Evolutionary conservation across 1,284 basidiomycete genomes (phyloP), one percentile per base, ranked within the genome.

Genomic region (Mycena sp.): DNA sequence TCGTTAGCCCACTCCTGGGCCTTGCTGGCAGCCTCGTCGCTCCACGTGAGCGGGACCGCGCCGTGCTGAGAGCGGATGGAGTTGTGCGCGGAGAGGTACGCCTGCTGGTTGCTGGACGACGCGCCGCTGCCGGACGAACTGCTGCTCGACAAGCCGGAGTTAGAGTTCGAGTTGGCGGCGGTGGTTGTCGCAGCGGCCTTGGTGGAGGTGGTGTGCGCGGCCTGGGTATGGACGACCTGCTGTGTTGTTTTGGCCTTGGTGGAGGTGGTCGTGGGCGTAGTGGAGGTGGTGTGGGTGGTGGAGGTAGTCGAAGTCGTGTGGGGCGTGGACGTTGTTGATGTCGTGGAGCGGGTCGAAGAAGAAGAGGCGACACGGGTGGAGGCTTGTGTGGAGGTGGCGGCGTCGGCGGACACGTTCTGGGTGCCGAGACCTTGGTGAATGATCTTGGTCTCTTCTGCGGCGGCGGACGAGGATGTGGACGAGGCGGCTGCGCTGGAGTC

Each of bases 1-100:
- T 77, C 74, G 69, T 87, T 81, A 3, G 88, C 87, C 90, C 89
- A 91, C 62, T 81, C 67, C 72, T 88, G 85, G 29, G 89, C 90
- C 61, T 83, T 83, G 21, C 70, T 68, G 4, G 87, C 86, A 32
- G 88, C 74, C 10, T 76, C 73, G 52, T 86, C 75, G 72, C 78
- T 86, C 89, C 89, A 91, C 1, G 81, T 81, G 46, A 92, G 75
- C 23, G 82, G 67, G 2, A 72, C 61, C 17, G 89, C 90, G 50
- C 87, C 88, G 70, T 91, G 87, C 63, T 83, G 74, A 1, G 84
- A 79, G 37, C 89, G 85, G 62, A 86, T 70, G 1, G 77, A 73
- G 75, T 91, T 92, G 75, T 92, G 90, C 11, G 78, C 81, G 10
- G 73, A 63, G 37, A 91, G 79, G 67, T 87, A 89, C 5, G 77